Base-by-base conservation (phyloP, 805 yeast species). In the Candida sakaeoensis region DNA sequence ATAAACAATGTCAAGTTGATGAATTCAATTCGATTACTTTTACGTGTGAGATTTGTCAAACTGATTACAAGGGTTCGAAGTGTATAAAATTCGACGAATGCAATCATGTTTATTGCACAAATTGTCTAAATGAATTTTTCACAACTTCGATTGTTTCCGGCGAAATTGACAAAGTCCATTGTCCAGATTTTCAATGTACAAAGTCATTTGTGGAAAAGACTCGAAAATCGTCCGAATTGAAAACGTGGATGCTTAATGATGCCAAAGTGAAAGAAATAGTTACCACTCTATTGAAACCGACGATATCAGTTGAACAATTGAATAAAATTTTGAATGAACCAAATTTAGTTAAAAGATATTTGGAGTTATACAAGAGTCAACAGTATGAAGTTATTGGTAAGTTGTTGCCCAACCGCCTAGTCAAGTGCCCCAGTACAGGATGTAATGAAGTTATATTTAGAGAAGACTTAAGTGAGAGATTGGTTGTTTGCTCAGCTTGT, bases 31-130 rank as follows among this genome's bases (percentile, higher is more conserved):
- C 43, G 9, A 47, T 51, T 8, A 68, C 79, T 5, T 75, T 70
- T 44, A 48, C 58, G 3, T 80, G 85, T 53, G 74, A 72, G n/a
- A 77, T 80, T 0, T 80, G 86, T 51, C 74, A 76, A 45, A 68
- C 61, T 16, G 68, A 63, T 23, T 59, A 57, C 36, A 74, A 72
- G 42, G 85, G 85, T 1, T 39, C 28, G 0, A 41, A 51, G 3
- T 71, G 76, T 47, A 48, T 56, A 10, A 33, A 44, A 35, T 60
- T 72, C 39, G 55, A 64, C 1, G 58, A 65, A 2, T 80, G 85
- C 48, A 58, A 56, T 6, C 85, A 79, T 49, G 52, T 57, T 0
- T 71, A 77, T 41, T 79, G 85, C 48, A 57, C 53, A 32, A 33
- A 43, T 1, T 80, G 85, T 44, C 53, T 75, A 3, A 42, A 38